Conservation (phyloP, 2,329 filamentous ascomycete genomes). For the Monilinia fructicola region DNA sequence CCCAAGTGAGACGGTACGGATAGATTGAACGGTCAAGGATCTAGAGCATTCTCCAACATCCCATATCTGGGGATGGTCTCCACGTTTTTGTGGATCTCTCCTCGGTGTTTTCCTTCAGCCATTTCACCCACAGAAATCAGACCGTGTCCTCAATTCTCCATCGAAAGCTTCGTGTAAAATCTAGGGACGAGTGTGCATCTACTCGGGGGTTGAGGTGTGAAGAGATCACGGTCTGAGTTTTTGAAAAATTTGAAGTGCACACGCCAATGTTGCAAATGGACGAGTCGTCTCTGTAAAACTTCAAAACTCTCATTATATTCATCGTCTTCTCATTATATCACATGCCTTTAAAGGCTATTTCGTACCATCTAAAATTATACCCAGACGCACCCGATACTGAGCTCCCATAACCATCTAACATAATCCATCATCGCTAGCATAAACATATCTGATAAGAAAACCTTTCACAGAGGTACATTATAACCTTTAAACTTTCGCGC, state of each 20-base stretch:
- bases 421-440: slow-evolving; percentile 1
- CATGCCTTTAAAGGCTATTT: not conserved
- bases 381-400: too few relatives aligned
- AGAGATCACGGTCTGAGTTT: not conserved
- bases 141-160: not conserved
- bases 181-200: not conserved
- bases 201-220: not conserved
- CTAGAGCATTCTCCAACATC: not conserved
- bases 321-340: not conserved
- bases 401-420: slow-evolving; percentile 8
- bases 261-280: not conserved
- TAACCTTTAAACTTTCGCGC: slow-evolving; percentile 20
- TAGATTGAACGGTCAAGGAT: not conserved
- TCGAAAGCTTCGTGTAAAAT: not conserved
- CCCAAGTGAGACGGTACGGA: too few relatives aligned
- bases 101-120: not conserved
- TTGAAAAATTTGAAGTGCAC: not conserved
- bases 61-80: not conserved
- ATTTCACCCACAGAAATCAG: too few relatives aligned
- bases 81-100: not conserved
- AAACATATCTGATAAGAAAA: too few relatives aligned
- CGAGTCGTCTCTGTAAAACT: not conserved
- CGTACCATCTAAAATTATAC: not conserved
- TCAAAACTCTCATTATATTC: not conserved
- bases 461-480: slow-evolving; percentile 8